Evolutionary conservation across 352 stramenopile genomes (phyloP).

Genomic region (Poterioochromonas sp.): DNA sequence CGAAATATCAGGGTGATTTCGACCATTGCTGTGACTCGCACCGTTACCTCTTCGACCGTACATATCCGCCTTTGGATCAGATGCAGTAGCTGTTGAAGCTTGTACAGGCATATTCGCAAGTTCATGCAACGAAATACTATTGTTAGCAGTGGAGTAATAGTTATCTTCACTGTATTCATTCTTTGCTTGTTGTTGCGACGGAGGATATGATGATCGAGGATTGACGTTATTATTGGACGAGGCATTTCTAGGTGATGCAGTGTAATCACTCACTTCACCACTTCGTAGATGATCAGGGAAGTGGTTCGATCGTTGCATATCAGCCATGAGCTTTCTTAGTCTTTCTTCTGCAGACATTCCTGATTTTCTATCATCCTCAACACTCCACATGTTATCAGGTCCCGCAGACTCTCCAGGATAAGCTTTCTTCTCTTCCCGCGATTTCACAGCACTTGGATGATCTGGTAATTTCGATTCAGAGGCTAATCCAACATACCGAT

Average conservation of each 20-base stretch:
- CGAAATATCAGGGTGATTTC: background rate
- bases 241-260: background rate
- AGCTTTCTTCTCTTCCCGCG: background rate
- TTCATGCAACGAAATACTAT: constrained; percentile 16
- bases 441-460: too few relatives aligned
- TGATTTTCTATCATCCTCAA: background rate
- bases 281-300: background rate
- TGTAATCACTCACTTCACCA: background rate
- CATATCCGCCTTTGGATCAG: background rate
- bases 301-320: background rate
- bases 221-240: background rate
- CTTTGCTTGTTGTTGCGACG: background rate
- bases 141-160: background rate
- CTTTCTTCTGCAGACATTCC: constrained; percentile 22
- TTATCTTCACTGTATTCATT: background rate
- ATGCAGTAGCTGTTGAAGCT: background rate
- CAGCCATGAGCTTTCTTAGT: background rate
- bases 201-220: background rate
- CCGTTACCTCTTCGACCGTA: too few relatives aligned
- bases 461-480: too few relatives aligned
- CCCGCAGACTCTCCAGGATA: background rate
- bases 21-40: background rate
- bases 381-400: background rate
- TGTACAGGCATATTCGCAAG: constrained; percentile 6
- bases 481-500: background rate